These are phyloP conservation scores for Melanogaster broomeanus DNA, from an alignment of 768 basidiomycete species.

Conservation along the genomic window DNA sequence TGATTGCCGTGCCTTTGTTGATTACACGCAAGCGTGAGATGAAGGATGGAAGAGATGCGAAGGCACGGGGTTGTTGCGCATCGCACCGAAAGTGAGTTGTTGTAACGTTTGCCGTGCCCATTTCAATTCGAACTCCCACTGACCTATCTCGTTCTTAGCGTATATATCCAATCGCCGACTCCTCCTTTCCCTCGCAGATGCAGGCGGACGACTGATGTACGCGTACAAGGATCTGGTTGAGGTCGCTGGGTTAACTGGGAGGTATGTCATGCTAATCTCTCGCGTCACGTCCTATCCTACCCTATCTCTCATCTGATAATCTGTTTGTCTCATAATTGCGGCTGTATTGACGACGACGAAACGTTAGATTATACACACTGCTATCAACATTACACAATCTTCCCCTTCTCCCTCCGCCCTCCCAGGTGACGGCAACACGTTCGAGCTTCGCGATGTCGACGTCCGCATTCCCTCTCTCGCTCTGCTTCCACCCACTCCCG, in stretches of 20 bases:
- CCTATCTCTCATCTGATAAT: background rate
- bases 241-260: slow-evolving; percentile 88
- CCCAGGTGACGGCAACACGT: slow-evolving; percentile 37
- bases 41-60: slow-evolving; percentile 1
- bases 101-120: too few species aligned
- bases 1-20: slow-evolving; percentile 90
- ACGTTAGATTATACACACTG: slow-evolving; percentile 74
- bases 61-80: slow-evolving; percentile 42
- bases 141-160: slow-evolving; percentile 37
- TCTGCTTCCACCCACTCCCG: background rate
- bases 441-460: slow-evolving; percentile 69
- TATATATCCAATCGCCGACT: slow-evolving; percentile 94
- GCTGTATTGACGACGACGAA: background rate
- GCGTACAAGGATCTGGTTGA: slow-evolving; percentile 95
- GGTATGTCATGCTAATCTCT: slow-evolving; percentile 13
- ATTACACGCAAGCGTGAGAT: slow-evolving; percentile 50
- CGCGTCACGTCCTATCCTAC: too few species aligned
- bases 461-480: slow-evolving; percentile 56
- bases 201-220: slow-evolving; percentile 94
- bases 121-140: background rate
- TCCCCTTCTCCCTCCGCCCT: slow-evolving; percentile 47
- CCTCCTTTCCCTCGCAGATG: slow-evolving; percentile 92
- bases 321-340: background rate
- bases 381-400: slow-evolving; percentile 84
- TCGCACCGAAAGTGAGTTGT: slow-evolving; percentile 48